These are phyloP conservation scores for Fusarium papillatum DNA, from an alignment of 2,329 filamentous ascomycete genomes.

Conservation along the genomic window DNA sequence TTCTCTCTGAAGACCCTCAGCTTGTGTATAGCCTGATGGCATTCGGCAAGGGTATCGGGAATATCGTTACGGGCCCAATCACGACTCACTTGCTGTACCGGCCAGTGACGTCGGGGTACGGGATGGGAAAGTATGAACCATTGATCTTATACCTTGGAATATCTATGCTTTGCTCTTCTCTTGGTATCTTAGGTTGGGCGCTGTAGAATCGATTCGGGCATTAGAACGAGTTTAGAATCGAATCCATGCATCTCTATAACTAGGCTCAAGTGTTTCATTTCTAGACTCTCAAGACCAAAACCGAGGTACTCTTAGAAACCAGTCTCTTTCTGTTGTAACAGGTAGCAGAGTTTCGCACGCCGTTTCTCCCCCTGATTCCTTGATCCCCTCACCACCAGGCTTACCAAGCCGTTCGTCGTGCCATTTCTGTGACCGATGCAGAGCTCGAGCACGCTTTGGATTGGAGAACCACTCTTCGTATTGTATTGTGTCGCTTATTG, in stretches of 20 bases:
- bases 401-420: slow-evolving; percentile 3
- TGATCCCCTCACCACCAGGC: background rate
- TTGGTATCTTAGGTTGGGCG: background rate
- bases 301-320: background rate
- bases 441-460: background rate
- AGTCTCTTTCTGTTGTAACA: background rate
- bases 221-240: background rate
- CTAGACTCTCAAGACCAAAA: background rate
- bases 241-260: background rate
- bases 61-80: background rate
- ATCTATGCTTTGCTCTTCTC: background rate
- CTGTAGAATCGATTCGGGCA: background rate
- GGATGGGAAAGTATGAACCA: background rate
- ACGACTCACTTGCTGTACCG: background rate
- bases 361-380: background rate
- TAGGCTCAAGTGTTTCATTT: background rate
- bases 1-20: background rate
- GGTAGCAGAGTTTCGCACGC: background rate
- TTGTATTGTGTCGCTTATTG: no score
- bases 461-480: background rate
- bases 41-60: background rate
- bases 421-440: slow-evolving; percentile 20
- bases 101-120: background rate
- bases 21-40: background rate
- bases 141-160: background rate